These are phyloP conservation scores for Erodium trifolium DNA, from an alignment of 441 rosid genomes.

Conservation along the genomic window DNA sequence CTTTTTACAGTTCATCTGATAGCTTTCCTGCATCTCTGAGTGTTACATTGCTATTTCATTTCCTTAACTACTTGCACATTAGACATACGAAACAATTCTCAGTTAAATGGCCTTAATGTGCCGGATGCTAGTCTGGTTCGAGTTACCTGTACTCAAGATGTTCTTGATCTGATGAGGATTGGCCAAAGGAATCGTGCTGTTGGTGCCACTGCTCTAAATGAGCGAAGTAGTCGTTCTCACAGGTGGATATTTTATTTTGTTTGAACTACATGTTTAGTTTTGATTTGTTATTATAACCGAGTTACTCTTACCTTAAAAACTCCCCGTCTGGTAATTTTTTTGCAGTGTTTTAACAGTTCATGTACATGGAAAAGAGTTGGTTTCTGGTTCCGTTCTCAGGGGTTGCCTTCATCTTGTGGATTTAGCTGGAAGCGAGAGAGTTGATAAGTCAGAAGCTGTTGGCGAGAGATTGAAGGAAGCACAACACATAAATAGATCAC, in stretches of 20 bases:
- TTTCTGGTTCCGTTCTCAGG: constrained; percentile 50
- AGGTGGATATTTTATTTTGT: constrained; percentile 31
- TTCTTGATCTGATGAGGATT: constrained; percentile 67
- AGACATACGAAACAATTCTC: constrained; percentile 73
- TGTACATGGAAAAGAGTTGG: constrained; percentile 55
- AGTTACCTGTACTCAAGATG: constrained; percentile 75
- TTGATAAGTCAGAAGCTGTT: constrained; percentile 25
- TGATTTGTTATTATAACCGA: not conserved
- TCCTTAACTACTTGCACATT: constrained; percentile 74
- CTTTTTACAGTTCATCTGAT: not conserved
- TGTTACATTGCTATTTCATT: constrained; percentile 19
- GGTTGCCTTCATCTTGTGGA: constrained; percentile 88
- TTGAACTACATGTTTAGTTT: not conserved
- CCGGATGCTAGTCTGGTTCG: constrained; percentile 90
- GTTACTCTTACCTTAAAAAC: constrained; percentile 10
- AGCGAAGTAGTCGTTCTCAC: constrained; percentile 94
- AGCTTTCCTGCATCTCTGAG: not conserved
- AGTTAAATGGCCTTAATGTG: constrained; percentile 82
- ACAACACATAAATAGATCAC: constrained; percentile 88
- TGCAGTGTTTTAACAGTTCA: constrained; percentile 9
- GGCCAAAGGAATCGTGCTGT: constrained; percentile 83
- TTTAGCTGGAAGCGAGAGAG: constrained; percentile 94
- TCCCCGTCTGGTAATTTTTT: constrained; percentile 11
- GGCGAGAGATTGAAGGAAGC: constrained; percentile 87
- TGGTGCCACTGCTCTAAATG: constrained; percentile 87